Conservation (phyloP, 768 basidiomycete species). For the Trametes sanguinea region DNA sequence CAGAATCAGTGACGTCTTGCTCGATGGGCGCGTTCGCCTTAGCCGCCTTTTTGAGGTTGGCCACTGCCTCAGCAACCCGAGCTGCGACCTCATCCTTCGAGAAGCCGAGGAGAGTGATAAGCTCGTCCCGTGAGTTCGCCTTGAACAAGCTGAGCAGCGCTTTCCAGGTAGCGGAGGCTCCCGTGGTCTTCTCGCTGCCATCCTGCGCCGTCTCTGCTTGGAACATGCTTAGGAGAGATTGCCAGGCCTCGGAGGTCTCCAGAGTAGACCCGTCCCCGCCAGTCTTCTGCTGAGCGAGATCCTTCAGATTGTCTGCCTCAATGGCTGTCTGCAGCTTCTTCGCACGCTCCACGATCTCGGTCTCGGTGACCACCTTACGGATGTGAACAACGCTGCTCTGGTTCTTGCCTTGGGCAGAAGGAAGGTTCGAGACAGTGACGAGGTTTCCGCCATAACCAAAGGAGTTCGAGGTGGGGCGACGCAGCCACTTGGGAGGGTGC, state of each 20-base stretch:
- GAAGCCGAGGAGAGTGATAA: constrained; percentile 89
- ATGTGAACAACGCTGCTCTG: constrained; percentile 85
- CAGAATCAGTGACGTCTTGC: constrained; percentile 35
- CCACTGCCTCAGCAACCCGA: constrained; percentile 81
- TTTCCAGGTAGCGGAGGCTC: constrained; percentile 60
- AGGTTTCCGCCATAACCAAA: constrained; percentile 95
- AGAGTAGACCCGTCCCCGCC: constrained; percentile 11
- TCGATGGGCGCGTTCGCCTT: constrained; percentile 31
- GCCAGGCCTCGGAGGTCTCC: constrained; percentile 66
- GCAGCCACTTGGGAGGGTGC: constrained; percentile 96
- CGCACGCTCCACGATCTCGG: constrained; percentile 72
- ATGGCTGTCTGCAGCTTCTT: constrained; percentile 63
- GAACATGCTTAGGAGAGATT: constrained; percentile 86
- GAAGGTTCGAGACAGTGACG: constrained; percentile 75
- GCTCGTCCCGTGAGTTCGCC: constrained; percentile 85
- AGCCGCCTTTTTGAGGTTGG: constrained; percentile 58
- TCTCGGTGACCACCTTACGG: constrained; percentile 76
- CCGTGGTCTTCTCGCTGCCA: no score
- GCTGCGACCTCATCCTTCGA: constrained; percentile 82
- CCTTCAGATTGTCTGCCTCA: constrained; percentile 55
- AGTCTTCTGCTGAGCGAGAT: constrained; percentile 67
- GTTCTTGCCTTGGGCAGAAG: constrained; percentile 69
- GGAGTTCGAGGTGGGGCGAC: constrained; percentile 74
- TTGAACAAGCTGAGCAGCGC: constrained; percentile 87
- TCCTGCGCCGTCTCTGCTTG: constrained; percentile 51